Evolutionary conservation across 768 basidiomycete species (phyloP).

Genomic region (Panaeolus cyanescens): DNA sequence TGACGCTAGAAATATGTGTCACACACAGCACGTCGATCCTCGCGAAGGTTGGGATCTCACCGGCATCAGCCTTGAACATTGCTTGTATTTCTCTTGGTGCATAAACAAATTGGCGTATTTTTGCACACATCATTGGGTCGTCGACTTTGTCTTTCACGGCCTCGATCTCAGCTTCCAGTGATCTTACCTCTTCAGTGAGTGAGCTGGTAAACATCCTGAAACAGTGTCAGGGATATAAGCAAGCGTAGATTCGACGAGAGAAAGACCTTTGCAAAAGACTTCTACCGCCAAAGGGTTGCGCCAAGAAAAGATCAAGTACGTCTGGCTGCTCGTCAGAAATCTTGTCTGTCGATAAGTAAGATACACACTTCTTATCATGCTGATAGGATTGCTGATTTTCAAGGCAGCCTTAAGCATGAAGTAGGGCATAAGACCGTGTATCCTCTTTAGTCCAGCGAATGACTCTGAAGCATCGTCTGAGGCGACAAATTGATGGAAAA

Average conservation of each 20-base stretch:
- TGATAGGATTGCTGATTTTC: conserved; percentile 92
- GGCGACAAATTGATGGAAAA: conserved; percentile 94
- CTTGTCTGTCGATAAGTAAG: conserved; percentile 4
- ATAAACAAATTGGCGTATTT: conserved; percentile 83
- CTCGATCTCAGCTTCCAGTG: conserved; percentile 84
- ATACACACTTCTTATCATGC: conserved; percentile 84
- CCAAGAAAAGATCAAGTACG: conserved; percentile 92
- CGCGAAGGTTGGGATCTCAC: conserved; percentile 45
- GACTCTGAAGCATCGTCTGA: conserved; percentile 91
- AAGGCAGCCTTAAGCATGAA: conserved; percentile 92
- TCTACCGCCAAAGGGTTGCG: conserved; percentile 93
- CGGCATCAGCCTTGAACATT: conserved; percentile 77
- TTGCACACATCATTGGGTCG: conserved; percentile 85
- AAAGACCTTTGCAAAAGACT: conserved; percentile 85
- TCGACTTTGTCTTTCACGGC: conserved; percentile 88
- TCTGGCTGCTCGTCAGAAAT: conserved; percentile 29
- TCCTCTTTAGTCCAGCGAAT: conserved; percentile 83
- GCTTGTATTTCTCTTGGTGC: conserved; percentile 89
- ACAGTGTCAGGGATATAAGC: conserved; percentile 1
- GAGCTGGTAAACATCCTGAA: conserved; percentile 94
- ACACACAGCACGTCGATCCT: background rate
- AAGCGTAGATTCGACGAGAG: background rate
- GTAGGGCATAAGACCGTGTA: conserved; percentile 97
- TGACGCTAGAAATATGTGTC: conserved; percentile 39
- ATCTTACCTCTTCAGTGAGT: conserved; percentile 84